These are phyloP conservation scores for Plasmodium coatneyi DNA, from an alignment of 169 alveolate species.

Conservation along the genomic window DNA sequence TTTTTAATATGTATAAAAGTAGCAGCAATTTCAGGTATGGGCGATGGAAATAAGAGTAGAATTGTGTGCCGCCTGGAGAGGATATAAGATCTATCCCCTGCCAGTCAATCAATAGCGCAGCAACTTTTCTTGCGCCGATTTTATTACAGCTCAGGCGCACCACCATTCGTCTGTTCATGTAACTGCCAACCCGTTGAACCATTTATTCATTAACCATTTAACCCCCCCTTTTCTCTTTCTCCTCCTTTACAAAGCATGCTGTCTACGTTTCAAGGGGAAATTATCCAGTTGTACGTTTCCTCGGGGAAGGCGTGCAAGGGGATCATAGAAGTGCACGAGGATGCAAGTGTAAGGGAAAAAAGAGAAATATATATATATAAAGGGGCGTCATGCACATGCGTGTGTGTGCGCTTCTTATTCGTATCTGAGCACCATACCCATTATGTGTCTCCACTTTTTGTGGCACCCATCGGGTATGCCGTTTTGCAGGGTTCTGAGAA, in stretches of 20 bases:
- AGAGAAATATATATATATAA: background rate
- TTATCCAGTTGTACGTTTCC: constrained; percentile 5
- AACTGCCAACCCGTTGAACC: background rate
- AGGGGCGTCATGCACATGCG: background rate
- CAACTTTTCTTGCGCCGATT: background rate
- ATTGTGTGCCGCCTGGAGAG: background rate
- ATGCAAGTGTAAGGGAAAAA: constrained; percentile 7
- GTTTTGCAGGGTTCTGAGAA: background rate
- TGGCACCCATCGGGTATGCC: background rate
- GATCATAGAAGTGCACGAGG: constrained; percentile 16
- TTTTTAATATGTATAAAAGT: constrained; percentile 14
- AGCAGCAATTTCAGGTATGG: background rate
- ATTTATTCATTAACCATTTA: background rate
- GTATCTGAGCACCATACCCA: background rate
- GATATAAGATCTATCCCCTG: background rate
- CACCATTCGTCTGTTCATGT: background rate
- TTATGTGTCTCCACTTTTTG: background rate
- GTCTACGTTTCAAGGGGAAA: constrained; percentile 1
- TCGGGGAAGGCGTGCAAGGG: constrained; percentile 13
- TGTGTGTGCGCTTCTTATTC: background rate
- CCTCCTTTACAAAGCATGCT: constrained; percentile 6
- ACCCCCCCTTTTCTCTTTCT: background rate
- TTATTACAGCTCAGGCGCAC: background rate
- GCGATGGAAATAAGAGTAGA: background rate
- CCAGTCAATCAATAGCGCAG: background rate